Conservation (phyloP, 805 yeast genomes). For the Metschnikowia koreensis region DNA sequence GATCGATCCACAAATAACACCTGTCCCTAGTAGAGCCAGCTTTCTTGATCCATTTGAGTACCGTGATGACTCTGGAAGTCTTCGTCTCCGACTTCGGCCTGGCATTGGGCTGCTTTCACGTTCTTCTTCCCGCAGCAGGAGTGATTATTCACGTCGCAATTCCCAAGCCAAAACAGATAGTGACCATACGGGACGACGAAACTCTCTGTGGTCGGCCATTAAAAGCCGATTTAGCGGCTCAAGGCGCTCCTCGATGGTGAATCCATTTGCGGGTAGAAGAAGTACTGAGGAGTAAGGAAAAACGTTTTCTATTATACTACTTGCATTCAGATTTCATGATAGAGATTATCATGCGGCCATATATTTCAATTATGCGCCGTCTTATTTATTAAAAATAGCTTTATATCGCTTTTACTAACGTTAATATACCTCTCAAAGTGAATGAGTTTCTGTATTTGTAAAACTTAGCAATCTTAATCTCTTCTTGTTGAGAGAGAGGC, state of each 20-base stretch:
- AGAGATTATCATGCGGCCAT: too few relatives aligned
- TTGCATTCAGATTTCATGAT: too few relatives aligned
- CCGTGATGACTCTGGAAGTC: conserved; percentile 5
- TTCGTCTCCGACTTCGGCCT: background rate
- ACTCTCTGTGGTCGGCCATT: conserved; percentile 8
- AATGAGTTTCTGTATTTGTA: too few relatives aligned
- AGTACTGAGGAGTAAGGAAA: background rate
- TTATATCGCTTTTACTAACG: too few relatives aligned
- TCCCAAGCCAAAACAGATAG: background rate
- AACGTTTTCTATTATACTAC: too few relatives aligned
- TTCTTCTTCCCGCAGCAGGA: background rate
- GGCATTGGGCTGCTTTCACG: background rate
- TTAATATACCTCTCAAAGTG: too few relatives aligned
- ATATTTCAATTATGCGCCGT: too few relatives aligned
- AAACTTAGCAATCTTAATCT: too few relatives aligned
- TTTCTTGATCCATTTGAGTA: conserved; percentile 13
- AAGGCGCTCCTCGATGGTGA: background rate
- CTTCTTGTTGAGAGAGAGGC: too few relatives aligned
- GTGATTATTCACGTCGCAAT: background rate
- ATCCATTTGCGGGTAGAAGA: background rate
- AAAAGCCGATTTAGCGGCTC: conserved; percentile 1
- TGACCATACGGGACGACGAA: background rate
- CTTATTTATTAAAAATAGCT: too few relatives aligned
- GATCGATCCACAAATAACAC: background rate
- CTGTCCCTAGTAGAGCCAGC: conserved; percentile 4